Evolutionary conservation across 495 filamentous ascomycete species (phyloP).

Genomic region (Neurospora tetrasperma): DNA sequence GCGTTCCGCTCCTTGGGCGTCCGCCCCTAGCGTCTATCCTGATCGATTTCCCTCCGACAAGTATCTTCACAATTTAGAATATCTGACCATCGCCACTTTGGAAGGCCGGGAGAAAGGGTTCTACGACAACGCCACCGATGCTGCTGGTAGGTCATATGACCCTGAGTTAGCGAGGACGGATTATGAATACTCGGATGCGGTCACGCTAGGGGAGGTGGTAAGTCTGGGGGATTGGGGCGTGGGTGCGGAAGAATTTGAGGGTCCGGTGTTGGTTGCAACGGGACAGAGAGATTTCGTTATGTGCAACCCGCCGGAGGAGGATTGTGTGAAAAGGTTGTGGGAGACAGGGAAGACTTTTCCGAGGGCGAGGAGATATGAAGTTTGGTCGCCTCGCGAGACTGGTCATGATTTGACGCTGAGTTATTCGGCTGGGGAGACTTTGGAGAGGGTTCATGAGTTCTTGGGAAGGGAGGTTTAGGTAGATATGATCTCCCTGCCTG

Average conservation of each 20-base stretch:
- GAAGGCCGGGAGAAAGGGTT: neutral
- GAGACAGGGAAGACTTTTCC: neutral
- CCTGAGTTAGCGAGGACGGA: neutral
- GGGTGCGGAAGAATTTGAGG: neutral
- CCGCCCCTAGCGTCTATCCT: neutral
- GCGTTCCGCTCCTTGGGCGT: neutral
- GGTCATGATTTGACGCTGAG: constrained; percentile 7
- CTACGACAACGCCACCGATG: neutral
- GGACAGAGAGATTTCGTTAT: constrained; percentile 3
- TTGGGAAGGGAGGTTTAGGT: neutral
- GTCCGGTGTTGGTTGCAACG: neutral
- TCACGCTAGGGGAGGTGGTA: neutral
- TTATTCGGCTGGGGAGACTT: constrained; percentile 2
- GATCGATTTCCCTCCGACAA: neutral
- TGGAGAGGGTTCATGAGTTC: neutral
- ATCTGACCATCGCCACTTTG: neutral
- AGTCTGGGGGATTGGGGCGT: neutral
- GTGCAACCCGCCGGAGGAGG: neutral
- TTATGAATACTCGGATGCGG: neutral
- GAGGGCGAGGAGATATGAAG: neutral
- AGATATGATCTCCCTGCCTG: neutral
- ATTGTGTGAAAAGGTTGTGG: neutral
- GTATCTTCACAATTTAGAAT: neutral
- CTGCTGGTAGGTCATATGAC: neutral
- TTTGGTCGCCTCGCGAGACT: neutral